These are phyloP conservation scores for Berkeleyomyces rouxiae DNA, from an alignment of 2,329 filamentous ascomycete species.

Conservation along the genomic window DNA sequence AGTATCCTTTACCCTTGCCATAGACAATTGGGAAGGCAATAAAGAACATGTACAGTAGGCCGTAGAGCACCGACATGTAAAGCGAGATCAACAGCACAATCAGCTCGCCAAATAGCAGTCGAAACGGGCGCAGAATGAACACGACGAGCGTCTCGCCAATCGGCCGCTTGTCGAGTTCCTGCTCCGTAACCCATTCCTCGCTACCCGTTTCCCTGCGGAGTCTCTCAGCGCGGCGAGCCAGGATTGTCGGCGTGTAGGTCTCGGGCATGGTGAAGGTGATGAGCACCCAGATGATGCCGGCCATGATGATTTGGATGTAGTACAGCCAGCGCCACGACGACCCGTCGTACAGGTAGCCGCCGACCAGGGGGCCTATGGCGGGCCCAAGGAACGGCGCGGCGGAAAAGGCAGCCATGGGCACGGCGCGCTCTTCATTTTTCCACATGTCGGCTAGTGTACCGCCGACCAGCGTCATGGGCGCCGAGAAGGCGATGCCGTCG, in stretches of 20 bases:
- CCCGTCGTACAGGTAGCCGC: constrained; percentile 57
- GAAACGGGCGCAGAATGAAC: constrained; percentile 69
- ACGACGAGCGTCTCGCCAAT: constrained; percentile 51
- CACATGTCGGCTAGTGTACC: constrained; percentile 74
- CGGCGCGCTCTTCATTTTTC: constrained; percentile 66
- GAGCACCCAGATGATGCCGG: constrained; percentile 51
- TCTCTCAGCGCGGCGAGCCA: constrained; percentile 53
- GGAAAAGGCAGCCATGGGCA: constrained; percentile 74
- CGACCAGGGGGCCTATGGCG: constrained; percentile 58
- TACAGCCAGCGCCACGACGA: constrained; percentile 71
- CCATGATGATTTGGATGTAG: constrained; percentile 69
- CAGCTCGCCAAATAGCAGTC: constrained; percentile 67
- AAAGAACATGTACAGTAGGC: constrained; percentile 63
- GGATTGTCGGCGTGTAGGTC: constrained; percentile 68
- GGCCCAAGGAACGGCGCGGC: constrained; percentile 73
- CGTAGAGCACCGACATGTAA: constrained; percentile 74
- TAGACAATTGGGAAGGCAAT: constrained; percentile 56
- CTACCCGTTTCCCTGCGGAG: constrained; percentile 54
- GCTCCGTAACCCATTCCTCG: constrained; percentile 54
- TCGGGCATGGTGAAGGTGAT: constrained; percentile 84
- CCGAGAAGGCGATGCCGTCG: constrained; percentile 70
- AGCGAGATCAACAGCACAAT: constrained; percentile 72
- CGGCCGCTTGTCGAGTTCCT: constrained; percentile 59
- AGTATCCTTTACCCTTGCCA: constrained; percentile 63
- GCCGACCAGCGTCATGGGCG: constrained; percentile 73